Percentiles rank a stretch among this genome's conserved stretches.
Conservation (phyloP, 2,329 filamentous ascomycete species). For the Trichoderma hamatum region DNA sequence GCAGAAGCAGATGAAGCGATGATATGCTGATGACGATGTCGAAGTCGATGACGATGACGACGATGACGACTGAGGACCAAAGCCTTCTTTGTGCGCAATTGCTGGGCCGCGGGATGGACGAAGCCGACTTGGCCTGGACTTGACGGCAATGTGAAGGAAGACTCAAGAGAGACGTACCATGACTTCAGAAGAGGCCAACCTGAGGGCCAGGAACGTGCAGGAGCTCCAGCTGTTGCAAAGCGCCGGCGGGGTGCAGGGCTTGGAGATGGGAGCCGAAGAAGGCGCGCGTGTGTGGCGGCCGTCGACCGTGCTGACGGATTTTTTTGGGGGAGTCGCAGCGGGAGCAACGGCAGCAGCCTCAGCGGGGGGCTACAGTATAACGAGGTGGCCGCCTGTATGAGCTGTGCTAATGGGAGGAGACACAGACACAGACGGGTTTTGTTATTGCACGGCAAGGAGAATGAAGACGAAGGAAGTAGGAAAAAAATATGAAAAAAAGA, state of each 20-base stretch:
- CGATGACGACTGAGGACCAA: constrained; percentile 19
- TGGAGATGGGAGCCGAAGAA: constrained; percentile 4
- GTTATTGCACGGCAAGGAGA: background rate
- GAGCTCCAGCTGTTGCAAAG: constrained; percentile 21
- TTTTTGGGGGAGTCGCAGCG: constrained; percentile 15
- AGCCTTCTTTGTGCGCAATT: constrained; percentile 8
- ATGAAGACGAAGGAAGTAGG: background rate
- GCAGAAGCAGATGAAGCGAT: constrained; percentile 4
- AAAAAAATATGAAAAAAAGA: background rate
- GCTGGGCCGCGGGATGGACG: constrained; percentile 3
- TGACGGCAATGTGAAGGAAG: constrained; percentile 3
- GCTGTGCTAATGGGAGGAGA: background rate
- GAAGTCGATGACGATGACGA: constrained; percentile 23
- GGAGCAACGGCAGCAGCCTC: constrained; percentile 10
- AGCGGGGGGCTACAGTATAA: background rate
- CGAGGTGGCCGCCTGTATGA: background rate
- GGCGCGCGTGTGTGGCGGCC: constrained; percentile 27
- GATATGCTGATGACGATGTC: constrained; percentile 23
- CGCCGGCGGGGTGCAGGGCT: constrained; percentile 20
- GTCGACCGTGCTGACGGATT: constrained; percentile 12
- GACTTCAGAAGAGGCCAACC: constrained; percentile 15
- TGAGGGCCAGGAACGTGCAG: constrained; percentile 25
- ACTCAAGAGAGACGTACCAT: constrained; percentile 22
- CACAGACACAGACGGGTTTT: background rate
- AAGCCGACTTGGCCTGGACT: background rate